A percentile compares a stretch with the other conserved stretches of the same genome.
Conservation (phyloP, 768 basidiomycete genomes). For the Leccinum rimulosum region DNA sequence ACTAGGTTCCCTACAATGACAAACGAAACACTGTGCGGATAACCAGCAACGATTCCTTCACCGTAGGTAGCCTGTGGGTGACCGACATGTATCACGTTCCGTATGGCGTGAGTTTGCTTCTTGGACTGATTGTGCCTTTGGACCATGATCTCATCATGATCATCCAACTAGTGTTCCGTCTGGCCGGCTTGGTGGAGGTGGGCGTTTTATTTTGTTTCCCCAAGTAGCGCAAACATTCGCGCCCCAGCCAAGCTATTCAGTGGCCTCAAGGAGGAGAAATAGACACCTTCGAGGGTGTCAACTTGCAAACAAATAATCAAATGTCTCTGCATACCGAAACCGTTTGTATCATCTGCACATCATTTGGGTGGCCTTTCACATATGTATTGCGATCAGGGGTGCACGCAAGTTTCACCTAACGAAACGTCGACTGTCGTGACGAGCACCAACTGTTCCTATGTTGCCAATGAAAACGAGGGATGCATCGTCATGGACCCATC, state of each 20-base stretch:
- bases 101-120: slow-evolving; percentile 47
- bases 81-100: slow-evolving; percentile 66
- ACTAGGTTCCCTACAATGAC: slow-evolving; percentile 38
- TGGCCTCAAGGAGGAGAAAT: slow-evolving; percentile 73
- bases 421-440: slow-evolving; percentile 52
- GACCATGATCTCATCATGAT: slow-evolving; percentile 2
- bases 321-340: slow-evolving; percentile 72
- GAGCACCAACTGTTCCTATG: slow-evolving; percentile 58
- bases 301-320: slow-evolving; percentile 60
- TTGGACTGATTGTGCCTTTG: background rate
- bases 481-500: slow-evolving; percentile 60
- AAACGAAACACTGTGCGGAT: slow-evolving; percentile 73
- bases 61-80: slow-evolving; percentile 61
- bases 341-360: slow-evolving; percentile 26
- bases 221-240: background rate
- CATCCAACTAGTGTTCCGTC: slow-evolving; percentile 54
- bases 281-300: slow-evolving; percentile 83
- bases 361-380: background rate
- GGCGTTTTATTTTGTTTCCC: background rate
- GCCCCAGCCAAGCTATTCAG: slow-evolving; percentile 43
- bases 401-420: slow-evolving; percentile 47
- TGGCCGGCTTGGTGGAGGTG: slow-evolving; percentile 63
- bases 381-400: slow-evolving; percentile 37
- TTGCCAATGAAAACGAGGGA: slow-evolving; percentile 57
- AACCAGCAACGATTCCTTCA: slow-evolving; percentile 50